Conservation (phyloP, 1,284 basidiomycete species). For the Ganoderma boninense region DNA sequence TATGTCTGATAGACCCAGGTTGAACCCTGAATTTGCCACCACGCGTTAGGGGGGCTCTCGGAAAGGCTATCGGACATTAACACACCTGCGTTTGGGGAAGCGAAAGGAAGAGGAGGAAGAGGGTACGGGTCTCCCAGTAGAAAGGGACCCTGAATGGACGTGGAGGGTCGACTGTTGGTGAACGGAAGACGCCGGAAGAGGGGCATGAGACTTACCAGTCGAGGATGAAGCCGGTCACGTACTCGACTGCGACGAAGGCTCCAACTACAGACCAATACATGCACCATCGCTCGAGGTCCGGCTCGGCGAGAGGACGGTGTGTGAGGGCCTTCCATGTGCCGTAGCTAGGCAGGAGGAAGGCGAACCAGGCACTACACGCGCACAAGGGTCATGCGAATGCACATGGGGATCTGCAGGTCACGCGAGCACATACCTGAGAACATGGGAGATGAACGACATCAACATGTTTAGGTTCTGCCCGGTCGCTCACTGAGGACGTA, state of each 20-base stretch:
- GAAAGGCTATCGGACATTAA: slow-evolving; percentile 19
- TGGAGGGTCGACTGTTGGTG: neutral
- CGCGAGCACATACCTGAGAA: slow-evolving; percentile 42
- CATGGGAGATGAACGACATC: slow-evolving; percentile 55
- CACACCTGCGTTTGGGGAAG: slow-evolving; percentile 78
- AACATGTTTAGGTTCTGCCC: slow-evolving; percentile 45
- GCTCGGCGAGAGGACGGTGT: slow-evolving; percentile 62
- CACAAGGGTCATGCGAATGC: slow-evolving; percentile 13
- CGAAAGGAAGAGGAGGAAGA: slow-evolving; percentile 77
- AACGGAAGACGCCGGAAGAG: neutral
- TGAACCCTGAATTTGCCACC: slow-evolving; percentile 61
- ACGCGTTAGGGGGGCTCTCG: slow-evolving; percentile 6
- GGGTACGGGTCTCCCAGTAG: slow-evolving; percentile 78
- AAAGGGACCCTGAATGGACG: slow-evolving; percentile 71
- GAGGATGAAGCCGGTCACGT: slow-evolving; percentile 71
- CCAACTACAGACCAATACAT: slow-evolving; percentile 74
- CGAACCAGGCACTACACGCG: slow-evolving; percentile 72
- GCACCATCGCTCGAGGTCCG: slow-evolving; percentile 64
- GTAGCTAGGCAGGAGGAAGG: slow-evolving; percentile 68
- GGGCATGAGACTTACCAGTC: slow-evolving; percentile 62
- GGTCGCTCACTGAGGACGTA: neutral
- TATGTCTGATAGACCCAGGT: slow-evolving; percentile 74
- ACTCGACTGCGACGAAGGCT: slow-evolving; percentile 72
- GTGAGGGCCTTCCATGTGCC: slow-evolving; percentile 74
- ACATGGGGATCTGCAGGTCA: slow-evolving; percentile 17